Conservation (phyloP, 495 filamentous ascomycete genomes). For the Podospora conica region DNA sequence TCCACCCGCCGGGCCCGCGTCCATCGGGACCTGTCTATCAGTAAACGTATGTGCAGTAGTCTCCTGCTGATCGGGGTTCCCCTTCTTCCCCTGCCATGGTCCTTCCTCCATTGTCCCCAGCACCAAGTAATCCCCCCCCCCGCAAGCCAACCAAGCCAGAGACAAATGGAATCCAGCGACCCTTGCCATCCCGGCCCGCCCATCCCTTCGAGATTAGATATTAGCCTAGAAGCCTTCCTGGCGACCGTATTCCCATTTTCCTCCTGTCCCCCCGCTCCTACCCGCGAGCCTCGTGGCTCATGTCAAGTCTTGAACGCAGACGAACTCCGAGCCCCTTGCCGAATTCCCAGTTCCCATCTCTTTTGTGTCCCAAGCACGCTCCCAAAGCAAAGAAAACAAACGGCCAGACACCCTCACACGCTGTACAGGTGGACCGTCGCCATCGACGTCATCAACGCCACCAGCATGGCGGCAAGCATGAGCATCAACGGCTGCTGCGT, state of each 20-base stretch:
- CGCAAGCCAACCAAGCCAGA: neutral
- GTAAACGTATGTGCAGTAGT: neutral
- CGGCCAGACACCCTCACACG: neutral
- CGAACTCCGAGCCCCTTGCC: neutral
- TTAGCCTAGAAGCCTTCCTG: no score
- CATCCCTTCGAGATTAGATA: neutral
- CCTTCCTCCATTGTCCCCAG: neutral
- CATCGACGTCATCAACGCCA: neutral
- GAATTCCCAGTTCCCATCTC: neutral
- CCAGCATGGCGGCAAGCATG: neutral
- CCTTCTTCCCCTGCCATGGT: neutral
- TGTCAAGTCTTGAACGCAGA: neutral
- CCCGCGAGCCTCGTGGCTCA: neutral
- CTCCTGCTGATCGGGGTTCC: neutral
- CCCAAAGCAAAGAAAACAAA: neutral
- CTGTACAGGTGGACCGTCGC: neutral
- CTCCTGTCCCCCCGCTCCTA: neutral
- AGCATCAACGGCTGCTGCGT: neutral
- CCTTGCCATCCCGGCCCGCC: no score
- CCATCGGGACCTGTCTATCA: neutral
- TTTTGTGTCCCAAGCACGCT: neutral
- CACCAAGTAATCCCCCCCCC: neutral
- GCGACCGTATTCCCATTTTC: neutral
- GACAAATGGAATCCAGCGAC: neutral
- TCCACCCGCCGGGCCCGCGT: neutral